Percentiles rank a stretch among this genome's conserved stretches.
phyloP scores from a whole-genome alignment of 495 filamentous ascomycete species.

The Annulohypoxylon stygium region DNA sequence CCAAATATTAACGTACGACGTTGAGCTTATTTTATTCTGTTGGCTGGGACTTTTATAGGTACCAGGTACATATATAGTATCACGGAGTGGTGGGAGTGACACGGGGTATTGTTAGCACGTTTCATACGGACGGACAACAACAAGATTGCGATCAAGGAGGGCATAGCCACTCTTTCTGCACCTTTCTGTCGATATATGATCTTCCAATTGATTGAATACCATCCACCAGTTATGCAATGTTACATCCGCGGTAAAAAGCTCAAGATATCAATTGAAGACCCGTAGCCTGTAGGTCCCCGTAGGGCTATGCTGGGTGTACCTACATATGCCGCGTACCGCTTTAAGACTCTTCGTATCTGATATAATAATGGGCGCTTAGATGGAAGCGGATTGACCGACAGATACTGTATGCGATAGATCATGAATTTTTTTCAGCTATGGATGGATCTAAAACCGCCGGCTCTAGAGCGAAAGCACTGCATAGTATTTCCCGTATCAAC shows the following conservation, averaged over 20 bases:
- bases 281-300: neutral
- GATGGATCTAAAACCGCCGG: conserved; percentile 13
- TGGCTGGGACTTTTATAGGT: neutral
- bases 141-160: conserved; percentile 11
- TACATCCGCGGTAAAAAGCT: neutral
- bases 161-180: conserved; percentile 20
- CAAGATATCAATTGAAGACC: conserved; percentile 1
- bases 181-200: neutral
- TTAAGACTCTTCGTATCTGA: conserved; percentile 14
- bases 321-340: conserved; percentile 7
- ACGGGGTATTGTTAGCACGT: conserved; percentile 9
- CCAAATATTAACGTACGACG: conserved; percentile 10
- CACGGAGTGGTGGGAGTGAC: conserved; percentile 6
- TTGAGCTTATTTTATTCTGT: neutral
- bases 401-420: conserved; percentile 15
- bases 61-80: neutral
- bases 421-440: conserved; percentile 32
- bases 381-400: conserved; percentile 14
- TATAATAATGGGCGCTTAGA: conserved; percentile 10
- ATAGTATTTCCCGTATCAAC: conserved; percentile 17
- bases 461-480: neutral
- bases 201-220: neutral
- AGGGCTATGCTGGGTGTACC: neutral
- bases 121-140: neutral
- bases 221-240: neutral